Base-by-base conservation (phyloP, 257 asterid genomes). In the Solanum sitiens region DNA sequence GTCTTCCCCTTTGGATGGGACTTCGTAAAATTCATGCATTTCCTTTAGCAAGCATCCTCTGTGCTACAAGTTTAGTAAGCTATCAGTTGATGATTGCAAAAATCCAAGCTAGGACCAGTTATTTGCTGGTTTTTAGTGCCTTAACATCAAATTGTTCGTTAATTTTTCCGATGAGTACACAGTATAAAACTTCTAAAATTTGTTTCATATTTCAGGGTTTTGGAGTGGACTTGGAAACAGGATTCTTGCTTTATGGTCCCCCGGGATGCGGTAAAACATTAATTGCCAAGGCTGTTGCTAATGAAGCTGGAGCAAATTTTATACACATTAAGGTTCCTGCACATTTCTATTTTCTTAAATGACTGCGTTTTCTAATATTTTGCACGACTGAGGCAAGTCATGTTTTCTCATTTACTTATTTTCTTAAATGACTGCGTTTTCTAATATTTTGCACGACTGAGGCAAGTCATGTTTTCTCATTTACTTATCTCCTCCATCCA, bases 181-280 rank as follows among this genome's bases (percentile, higher is more conserved):
- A 35, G 30, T 76, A 30, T 50, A 30, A 2, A 37, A 42, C 39
- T 65, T 73, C 86, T 53, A 33, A 68, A 65, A 65, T 23, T 4
- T 33, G 44, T 86, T 76, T 65, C 35, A 16, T 63, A 53, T 93
- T 90, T 90, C 92, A 96, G 99, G 90, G 91, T 50, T 92, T 93
- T 84, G 98, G 96, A 47, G 89, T 92, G 85, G 91, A 92, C 75
- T 61, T 91, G 71, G 98, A 92, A 86, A 93, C 95, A 8, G 99
- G 99, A 77, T 94, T 94, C 90, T 91, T 97, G 94, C 99, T 97
- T 44, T 95, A 94, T 91, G 98, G 99, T 79, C 99, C 99, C 87
- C 99, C 99, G 12, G 98, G 99, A 79, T 95, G 99, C 40, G 99
- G 99, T 45, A 97, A 97, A 93, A 97, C 99, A 53, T 91, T 95